phyloP scores from a whole-genome alignment of 371 early-diverging fungal species.

The Rhizopus stolonifer region DNA sequence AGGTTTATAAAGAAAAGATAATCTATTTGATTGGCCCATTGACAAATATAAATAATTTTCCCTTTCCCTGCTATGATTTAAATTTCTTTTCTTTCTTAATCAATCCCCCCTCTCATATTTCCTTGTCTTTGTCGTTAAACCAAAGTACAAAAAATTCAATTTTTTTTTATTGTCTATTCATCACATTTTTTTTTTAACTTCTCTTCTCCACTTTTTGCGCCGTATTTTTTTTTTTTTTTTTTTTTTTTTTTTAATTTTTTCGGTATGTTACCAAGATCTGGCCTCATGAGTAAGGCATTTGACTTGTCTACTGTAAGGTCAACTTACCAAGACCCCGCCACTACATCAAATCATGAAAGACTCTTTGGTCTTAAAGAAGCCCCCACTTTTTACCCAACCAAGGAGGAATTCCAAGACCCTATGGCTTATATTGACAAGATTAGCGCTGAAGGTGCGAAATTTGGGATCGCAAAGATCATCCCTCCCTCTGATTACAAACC shows the following conservation, averaged over 20 bases:
- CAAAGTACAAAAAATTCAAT: not conserved
- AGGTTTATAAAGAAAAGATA: too few relatives aligned
- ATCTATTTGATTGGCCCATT: too few relatives aligned
- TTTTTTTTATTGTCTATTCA: not conserved
- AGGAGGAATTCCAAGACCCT: slow-evolving; percentile 84
- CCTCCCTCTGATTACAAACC: slow-evolving; percentile 88
- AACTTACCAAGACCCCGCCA: not conserved
- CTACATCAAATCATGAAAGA: slow-evolving; percentile 2
- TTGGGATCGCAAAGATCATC: slow-evolving; percentile 91
- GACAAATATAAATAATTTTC: slow-evolving; percentile 3
- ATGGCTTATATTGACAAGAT: slow-evolving; percentile 83
- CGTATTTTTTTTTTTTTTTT: not conserved
- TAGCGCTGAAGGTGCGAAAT: slow-evolving; percentile 72
- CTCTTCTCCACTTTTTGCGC: not conserved
- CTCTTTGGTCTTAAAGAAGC: slow-evolving; percentile 73
- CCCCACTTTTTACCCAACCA: slow-evolving; percentile 83
- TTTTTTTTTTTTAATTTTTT: not conserved
- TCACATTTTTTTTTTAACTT: not conserved
- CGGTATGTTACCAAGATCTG: not conserved
- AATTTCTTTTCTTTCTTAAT: not conserved
- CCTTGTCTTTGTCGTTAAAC: too few relatives aligned
- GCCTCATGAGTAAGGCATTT: slow-evolving; percentile 5
- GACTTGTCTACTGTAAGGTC: slow-evolving; percentile 17
- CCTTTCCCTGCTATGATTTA: slow-evolving; percentile 7
- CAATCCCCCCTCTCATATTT: not conserved